Base-by-base conservation (phyloP, 768 basidiomycete genomes). In the Boletus sensibilis region DNA sequence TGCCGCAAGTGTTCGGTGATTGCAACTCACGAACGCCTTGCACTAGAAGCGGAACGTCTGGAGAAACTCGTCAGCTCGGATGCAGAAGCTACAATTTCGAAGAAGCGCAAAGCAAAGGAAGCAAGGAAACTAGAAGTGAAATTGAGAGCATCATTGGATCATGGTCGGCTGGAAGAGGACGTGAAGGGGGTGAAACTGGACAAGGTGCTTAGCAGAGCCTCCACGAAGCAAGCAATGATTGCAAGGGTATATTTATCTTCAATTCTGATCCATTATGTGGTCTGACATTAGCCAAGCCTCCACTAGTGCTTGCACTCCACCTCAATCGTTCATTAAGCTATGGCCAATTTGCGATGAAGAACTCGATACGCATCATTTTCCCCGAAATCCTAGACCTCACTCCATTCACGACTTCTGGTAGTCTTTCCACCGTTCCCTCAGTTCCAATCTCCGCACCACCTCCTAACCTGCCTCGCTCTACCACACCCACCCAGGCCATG, bases 181-280 rank as follows among this genome's bases (percentile, higher is more conserved):
- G 71, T 94, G 50, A 87, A 86, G 61, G 92, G 88, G 27, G 77
- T 95, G 53, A 83, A 83, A 63, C 75, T 95, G 62, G 92, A 94
- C 73, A 87, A 84, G 66, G 86, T 90, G 1, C 72, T 84, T 44
- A 88, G 88, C 62, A 78, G 79, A 51, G 83, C 86, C 20, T 92
- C 88, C 7, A 93, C 90, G 20, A 94, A 93, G 70, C 91, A 92
- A 69, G 87, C 89, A n/a, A 93, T 95, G 87, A 81, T 94, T 57
- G 94, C 93, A 29, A 77, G 94, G 70, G 92, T 91, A 68, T 76
- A 31, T 25, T 35, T 10, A 34, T 20, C 42, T 35, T 53, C 14
- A 18, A 23, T 38, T 55, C 16, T 55, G n/a, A 40, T 49, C 4
- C 16, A 38, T 47, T 43, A 29, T 53, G 8, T 37, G 31, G 35